A percentile compares a stretch with the other conserved stretches of the same genome.
These are phyloP conservation scores for Yarrowia sp. DNA, from an alignment of 805 yeast genomes.

Conservation along the genomic window DNA sequence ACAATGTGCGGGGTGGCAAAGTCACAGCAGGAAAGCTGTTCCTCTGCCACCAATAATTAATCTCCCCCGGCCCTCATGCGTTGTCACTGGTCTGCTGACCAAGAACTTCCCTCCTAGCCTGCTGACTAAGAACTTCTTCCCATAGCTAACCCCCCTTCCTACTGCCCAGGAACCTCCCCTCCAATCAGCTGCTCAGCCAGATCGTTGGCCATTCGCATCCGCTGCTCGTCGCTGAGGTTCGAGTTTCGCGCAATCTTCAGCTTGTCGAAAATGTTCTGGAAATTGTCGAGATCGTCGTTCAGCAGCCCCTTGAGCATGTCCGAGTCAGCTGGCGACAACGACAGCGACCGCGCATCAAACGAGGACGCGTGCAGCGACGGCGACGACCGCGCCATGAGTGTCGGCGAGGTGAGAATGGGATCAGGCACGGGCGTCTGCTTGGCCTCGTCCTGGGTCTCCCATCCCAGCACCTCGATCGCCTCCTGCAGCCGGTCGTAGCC, in stretches of 20 bases:
- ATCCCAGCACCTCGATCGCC: conserved; percentile 45
- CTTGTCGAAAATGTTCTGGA: conserved; percentile 47
- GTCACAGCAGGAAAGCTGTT: too few relatives aligned
- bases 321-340: conserved; percentile 33
- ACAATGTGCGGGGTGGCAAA: not conserved
- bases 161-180: conserved; percentile 13
- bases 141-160: too few relatives aligned
- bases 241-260: conserved; percentile 45
- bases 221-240: conserved; percentile 47
- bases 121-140: too few relatives aligned
- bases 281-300: conserved; percentile 44
- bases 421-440: conserved; percentile 39
- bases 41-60: not conserved
- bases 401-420: conserved; percentile 24
- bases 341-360: conserved; percentile 25
- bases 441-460: conserved; percentile 40
- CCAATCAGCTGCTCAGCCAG: conserved; percentile 49
- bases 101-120: too few relatives aligned
- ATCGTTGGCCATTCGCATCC: conserved; percentile 48
- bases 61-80: conserved; percentile 9
- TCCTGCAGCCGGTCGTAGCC: conserved; percentile 48
- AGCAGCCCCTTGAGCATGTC: conserved; percentile 37
- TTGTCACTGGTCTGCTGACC: too few relatives aligned
- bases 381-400: conserved; percentile 7
- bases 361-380: conserved; percentile 29